Conservation (phyloP, 371 early-diverging fungal genomes). For the Cokeromyces recurvatus region DNA sequence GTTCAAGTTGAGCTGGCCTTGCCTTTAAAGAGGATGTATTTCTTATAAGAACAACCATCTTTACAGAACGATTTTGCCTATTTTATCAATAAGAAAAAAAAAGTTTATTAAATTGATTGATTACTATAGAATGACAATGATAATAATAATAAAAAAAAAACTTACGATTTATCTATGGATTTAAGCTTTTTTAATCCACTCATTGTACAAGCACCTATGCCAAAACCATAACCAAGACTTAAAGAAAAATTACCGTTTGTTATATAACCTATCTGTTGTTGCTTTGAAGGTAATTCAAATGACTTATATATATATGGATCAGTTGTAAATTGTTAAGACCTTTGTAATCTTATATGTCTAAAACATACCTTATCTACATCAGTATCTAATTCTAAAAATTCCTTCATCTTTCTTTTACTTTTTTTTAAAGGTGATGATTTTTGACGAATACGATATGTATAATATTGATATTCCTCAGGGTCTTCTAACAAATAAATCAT, state of each 20-base stretch:
- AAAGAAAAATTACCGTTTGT: constrained; percentile 71
- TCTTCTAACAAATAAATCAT: constrained; percentile 45
- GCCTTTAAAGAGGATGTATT: constrained; percentile 41
- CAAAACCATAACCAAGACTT: constrained; percentile 58
- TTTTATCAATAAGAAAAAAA: too few species aligned
- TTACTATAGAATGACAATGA: too few species aligned
- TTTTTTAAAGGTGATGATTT: too few species aligned
- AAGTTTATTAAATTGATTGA: too few species aligned
- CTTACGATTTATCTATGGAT: constrained; percentile 28
- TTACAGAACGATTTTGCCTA: constrained; percentile 31
- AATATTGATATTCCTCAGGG: constrained; percentile 19
- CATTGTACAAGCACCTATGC: constrained; percentile 53
- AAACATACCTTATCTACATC: constrained; percentile 8
- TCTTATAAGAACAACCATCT: constrained; percentile 50
- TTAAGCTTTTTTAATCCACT: constrained; percentile 28
- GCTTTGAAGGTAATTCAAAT: constrained; percentile 5
- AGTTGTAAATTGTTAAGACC: too few species aligned
- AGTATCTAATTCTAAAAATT: too few species aligned
- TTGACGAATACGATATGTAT: constrained; percentile 1
- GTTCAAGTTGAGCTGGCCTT: constrained; percentile 41
- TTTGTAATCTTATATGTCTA: neutral
- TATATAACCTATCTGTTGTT: constrained; percentile 62
- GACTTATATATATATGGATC: too few species aligned
- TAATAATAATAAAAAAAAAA: neutral
- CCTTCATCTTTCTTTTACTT: neutral